Conservation (phyloP, 768 basidiomycete species). For the Panus rudis region DNA sequence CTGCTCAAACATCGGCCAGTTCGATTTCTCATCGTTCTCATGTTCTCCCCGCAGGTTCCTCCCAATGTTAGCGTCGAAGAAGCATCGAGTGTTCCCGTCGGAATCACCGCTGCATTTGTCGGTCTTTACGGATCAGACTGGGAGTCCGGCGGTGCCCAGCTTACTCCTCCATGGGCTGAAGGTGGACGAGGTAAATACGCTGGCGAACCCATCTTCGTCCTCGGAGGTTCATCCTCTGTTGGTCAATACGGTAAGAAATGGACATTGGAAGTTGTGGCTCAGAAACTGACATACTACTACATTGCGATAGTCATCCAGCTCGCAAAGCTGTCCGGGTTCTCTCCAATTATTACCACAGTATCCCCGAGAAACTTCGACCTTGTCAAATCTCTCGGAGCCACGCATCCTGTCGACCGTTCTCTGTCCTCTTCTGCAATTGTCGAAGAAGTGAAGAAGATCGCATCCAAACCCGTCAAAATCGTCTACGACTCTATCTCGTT, state of each 20-base stretch:
- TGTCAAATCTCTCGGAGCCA: slow-evolving; percentile 16
- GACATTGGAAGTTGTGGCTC: no score
- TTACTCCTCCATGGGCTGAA: slow-evolving; percentile 2
- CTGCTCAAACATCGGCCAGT: background rate
- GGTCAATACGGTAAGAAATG: background rate
- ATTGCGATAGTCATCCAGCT: slow-evolving; percentile 18
- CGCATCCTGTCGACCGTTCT: slow-evolving; percentile 20
- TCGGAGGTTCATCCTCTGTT: background rate
- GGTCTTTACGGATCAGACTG: slow-evolving; percentile 2
- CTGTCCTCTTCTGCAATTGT: slow-evolving; percentile 4
- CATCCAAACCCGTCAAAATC: slow-evolving; percentile 14
- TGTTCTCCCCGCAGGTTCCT: slow-evolving; percentile 4
- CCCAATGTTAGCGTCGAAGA: slow-evolving; percentile 5
- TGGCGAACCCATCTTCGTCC: background rate
- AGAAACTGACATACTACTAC: no score
- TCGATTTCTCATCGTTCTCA: background rate
- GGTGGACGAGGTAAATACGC: slow-evolving; percentile 2
- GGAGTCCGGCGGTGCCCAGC: background rate
- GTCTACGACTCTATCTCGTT: slow-evolving; percentile 18
- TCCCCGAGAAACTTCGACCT: slow-evolving; percentile 15
- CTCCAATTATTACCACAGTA: slow-evolving; percentile 23
- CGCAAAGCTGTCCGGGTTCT: slow-evolving; percentile 20
- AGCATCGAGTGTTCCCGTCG: slow-evolving; percentile 5
- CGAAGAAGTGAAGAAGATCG: slow-evolving; percentile 9
- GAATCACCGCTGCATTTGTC: slow-evolving; percentile 1